Evolutionary conservation across 2,329 filamentous ascomycete genomes (phyloP).

Genomic region (Sporothrix luriei): DNA sequence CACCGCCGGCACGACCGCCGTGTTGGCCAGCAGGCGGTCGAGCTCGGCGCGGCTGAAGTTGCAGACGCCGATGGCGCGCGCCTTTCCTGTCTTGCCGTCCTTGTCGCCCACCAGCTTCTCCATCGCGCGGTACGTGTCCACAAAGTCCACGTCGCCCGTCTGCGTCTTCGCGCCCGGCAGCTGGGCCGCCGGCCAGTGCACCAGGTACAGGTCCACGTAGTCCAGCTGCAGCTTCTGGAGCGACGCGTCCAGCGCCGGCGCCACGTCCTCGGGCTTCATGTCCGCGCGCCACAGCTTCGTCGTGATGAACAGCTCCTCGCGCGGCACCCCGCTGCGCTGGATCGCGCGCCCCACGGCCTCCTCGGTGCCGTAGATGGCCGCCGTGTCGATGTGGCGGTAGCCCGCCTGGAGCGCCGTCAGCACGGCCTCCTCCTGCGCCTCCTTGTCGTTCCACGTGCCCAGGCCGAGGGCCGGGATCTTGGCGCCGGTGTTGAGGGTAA

Average conservation of each 20-base stretch:
- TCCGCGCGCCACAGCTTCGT: constrained; percentile 68
- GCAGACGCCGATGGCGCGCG: constrained; percentile 60
- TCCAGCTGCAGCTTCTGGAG: constrained; percentile 53
- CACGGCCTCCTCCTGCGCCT: constrained; percentile 22
- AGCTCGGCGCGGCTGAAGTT: constrained; percentile 63
- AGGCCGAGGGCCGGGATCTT: constrained; percentile 34
- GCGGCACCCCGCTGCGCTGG: constrained; percentile 53
- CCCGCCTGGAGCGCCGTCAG: constrained; percentile 50
- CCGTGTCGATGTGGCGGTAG: constrained; percentile 61
- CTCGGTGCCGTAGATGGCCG: constrained; percentile 67
- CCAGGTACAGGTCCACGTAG: constrained; percentile 34
- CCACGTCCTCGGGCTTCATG: constrained; percentile 59
- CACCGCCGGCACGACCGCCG: constrained; percentile 55
- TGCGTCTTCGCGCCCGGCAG: constrained; percentile 9
- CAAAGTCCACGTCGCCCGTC: constrained; percentile 1
- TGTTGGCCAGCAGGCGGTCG: constrained; percentile 55
- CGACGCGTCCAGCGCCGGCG: constrained; percentile 64
- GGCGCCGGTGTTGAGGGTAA: constrained; percentile 22
- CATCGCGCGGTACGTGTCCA: constrained; percentile 56
- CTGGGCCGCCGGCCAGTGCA: constrained; percentile 31
- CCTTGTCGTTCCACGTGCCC: constrained; percentile 30
- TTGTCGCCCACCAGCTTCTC: constrained; percentile 56
- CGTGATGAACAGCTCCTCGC: constrained; percentile 63
- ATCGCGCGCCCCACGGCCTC: constrained; percentile 61
- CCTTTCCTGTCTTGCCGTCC: too few species aligned